Percentiles rank a stretch among this genome's conserved stretches.
Evolutionary conservation across 2,329 filamentous ascomycete genomes (phyloP).

Genomic region (Nemania abortiva): DNA sequence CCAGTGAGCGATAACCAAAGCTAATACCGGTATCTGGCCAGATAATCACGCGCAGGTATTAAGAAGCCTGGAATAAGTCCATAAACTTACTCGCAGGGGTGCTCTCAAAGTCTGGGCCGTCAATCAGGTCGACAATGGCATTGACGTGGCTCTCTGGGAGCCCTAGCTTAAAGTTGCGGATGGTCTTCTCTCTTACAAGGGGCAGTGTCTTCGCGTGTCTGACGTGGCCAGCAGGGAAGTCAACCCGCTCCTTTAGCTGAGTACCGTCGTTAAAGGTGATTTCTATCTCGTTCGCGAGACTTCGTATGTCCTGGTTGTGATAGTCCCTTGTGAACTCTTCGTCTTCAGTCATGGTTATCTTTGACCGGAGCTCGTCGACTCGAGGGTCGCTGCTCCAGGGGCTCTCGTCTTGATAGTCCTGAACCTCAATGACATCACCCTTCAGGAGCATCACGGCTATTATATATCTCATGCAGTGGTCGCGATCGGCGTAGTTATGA

Average conservation of each 20-base stretch:
- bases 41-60: not conserved
- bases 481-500: slow-evolving; percentile 41
- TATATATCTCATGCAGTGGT: slow-evolving; percentile 43
- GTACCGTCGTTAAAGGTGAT: slow-evolving; percentile 35
- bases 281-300: slow-evolving; percentile 32
- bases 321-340: slow-evolving; percentile 39
- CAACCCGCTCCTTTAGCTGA: slow-evolving; percentile 20
- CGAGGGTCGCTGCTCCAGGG: slow-evolving; percentile 36
- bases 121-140: slow-evolving; percentile 26
- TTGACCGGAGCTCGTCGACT: slow-evolving; percentile 34
- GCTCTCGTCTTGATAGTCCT: slow-evolving; percentile 40
- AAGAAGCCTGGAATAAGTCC: slow-evolving; percentile 28
- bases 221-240: slow-evolving; percentile 35
- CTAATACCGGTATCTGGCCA: too few relatives aligned
- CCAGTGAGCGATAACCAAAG: too few relatives aligned
- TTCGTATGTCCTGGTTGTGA: slow-evolving; percentile 37
- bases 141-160: slow-evolving; percentile 20
- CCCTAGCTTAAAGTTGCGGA: slow-evolving; percentile 34
- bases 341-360: slow-evolving; percentile 40
- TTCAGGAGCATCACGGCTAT: slow-evolving; percentile 41
- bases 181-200: slow-evolving; percentile 31
- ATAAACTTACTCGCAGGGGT: slow-evolving; percentile 33
- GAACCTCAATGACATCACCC: slow-evolving; percentile 26
- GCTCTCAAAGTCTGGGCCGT: slow-evolving; percentile 21
- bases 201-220: slow-evolving; percentile 8